phyloP scores from a whole-genome alignment of 345 rosid genomes.

The Geranium rotundifolium region DNA sequence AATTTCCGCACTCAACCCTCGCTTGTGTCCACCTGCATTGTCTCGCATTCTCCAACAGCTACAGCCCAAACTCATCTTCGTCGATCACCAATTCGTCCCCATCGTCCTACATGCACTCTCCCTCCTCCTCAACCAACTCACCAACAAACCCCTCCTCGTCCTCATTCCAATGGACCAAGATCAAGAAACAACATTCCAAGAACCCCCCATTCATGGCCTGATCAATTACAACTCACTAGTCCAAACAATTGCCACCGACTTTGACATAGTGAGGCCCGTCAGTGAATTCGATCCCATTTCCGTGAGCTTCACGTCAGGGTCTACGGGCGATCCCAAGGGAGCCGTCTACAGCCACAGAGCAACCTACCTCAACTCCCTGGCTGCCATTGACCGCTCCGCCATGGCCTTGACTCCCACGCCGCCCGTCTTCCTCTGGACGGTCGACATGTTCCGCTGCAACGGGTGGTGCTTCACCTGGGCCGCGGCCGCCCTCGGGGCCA shows the following conservation, averaged over 20 bases:
- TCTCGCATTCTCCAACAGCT: conserved; percentile 17
- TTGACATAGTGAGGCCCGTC: conserved; percentile 17
- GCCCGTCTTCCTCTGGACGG: conserved; percentile 44
- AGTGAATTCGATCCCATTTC: conserved; percentile 45
- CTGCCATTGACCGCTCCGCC: conserved; percentile 19
- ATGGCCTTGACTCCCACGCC: conserved; percentile 9
- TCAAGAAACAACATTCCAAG: background rate
- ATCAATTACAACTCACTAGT: conserved; percentile 24
- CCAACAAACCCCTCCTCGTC: conserved; percentile 17
- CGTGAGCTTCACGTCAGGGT: conserved; percentile 45
- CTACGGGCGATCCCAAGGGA: conserved; percentile 50
- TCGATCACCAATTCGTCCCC: conserved; percentile 21
- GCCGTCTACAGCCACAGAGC: conserved; percentile 46
- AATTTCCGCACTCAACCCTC: conserved; percentile 29
- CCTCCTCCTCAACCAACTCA: conserved; percentile 6
- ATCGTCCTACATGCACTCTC: conserved; percentile 13
- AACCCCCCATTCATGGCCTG: background rate
- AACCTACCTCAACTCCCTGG: conserved; percentile 38
- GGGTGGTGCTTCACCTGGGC: conserved; percentile 61
- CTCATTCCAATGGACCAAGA: conserved; percentile 18
- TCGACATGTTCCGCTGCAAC: conserved; percentile 62
- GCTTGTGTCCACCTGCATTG: conserved; percentile 23
- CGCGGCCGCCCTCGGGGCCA: conserved; percentile 46
- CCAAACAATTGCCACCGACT: conserved; percentile 13
- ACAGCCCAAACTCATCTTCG: conserved; percentile 30